Evolutionary conservation across 78 protist species (phyloP).

Genomic region (Emiliania huxleyi): DNA sequence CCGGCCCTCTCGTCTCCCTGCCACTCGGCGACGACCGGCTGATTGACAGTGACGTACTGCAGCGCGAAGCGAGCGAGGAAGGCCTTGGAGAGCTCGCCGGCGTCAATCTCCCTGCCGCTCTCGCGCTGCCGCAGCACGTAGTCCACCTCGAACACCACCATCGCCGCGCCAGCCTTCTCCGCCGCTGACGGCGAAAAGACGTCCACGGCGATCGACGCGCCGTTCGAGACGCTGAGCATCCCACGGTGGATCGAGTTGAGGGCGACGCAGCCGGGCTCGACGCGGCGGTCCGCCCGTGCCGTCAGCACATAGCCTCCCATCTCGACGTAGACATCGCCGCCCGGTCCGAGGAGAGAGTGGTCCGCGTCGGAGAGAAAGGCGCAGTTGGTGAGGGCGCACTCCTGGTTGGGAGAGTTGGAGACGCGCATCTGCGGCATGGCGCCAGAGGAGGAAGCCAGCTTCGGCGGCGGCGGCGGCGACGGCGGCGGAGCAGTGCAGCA

Average conservation of each 20-base stretch:
- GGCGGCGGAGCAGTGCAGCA: background rate
- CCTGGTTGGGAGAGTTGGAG: background rate
- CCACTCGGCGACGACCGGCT: background rate
- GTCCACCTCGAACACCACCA: background rate
- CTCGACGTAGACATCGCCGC: background rate
- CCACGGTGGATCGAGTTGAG: conserved; percentile 20
- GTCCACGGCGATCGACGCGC: background rate
- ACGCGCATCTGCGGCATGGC: background rate
- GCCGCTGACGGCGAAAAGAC: background rate
- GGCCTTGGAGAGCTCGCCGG: background rate
- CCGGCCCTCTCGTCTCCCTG: background rate
- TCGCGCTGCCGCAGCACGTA: background rate
- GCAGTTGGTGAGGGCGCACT: conserved; percentile 23
- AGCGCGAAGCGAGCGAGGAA: background rate
- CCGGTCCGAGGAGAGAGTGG: background rate
- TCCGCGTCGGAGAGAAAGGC: background rate
- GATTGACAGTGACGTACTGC: background rate
- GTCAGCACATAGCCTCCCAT: background rate
- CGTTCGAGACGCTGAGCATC: background rate
- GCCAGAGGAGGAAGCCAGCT: background rate
- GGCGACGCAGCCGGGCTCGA: background rate
- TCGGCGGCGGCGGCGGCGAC: background rate
- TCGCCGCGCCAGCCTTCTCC: background rate
- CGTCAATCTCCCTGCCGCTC: background rate
- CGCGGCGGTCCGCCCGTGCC: background rate